Percentiles rank a stretch among this genome's conserved stretches.
These are phyloP conservation scores for Trichoderma asperellum DNA, from an alignment of 2,329 filamentous ascomycete genomes.

Conservation along the genomic window DNA sequence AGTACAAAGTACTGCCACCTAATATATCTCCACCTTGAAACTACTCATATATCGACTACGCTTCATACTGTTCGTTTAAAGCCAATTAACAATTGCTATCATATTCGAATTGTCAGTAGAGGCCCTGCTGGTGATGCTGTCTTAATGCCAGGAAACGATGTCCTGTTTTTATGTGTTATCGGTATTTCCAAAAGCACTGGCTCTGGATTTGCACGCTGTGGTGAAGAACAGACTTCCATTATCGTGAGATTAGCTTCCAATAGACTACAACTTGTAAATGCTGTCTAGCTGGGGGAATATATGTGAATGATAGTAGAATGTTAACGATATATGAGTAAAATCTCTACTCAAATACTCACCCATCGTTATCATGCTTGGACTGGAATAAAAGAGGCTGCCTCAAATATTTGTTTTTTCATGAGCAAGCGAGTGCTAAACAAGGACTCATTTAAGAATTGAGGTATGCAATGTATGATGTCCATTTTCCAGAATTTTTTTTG, in stretches of 20 bases:
- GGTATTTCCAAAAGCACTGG: too few species aligned
- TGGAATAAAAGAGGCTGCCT: neutral
- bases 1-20: neutral
- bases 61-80: neutral
- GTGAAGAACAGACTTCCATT: neutral
- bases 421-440: neutral
- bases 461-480: neutral
- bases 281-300: neutral
- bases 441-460: neutral
- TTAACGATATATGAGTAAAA: neutral
- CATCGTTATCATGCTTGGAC: too few species aligned
- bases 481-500: neutral
- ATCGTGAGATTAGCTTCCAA: neutral
- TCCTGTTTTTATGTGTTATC: too few species aligned
- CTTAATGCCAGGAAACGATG: too few species aligned
- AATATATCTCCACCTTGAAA: conserved; percentile 10
- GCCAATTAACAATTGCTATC: neutral
- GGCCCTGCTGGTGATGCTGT: too few species aligned
- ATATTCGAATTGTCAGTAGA: neutral
- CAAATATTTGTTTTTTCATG: neutral
- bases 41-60: neutral
- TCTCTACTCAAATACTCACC: too few species aligned
- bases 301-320: neutral
- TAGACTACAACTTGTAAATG: neutral
- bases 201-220: neutral